Evolutionary conservation across 108 stramenopile genomes (phyloP).

Genomic region (Nitzschia palea): DNA sequence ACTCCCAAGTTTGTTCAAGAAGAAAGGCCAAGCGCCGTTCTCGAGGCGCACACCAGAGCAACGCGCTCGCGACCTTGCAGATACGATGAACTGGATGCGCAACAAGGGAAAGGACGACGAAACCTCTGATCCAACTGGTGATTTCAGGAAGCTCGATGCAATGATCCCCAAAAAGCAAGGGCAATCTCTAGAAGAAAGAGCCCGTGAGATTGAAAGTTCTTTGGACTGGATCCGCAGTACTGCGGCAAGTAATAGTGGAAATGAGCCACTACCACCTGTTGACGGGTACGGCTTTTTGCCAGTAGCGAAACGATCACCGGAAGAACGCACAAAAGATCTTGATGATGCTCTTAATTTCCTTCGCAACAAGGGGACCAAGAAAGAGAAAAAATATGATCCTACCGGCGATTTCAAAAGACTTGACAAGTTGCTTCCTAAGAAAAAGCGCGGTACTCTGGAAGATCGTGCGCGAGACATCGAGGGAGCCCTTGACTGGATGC

Average conservation of each 20-base stretch:
- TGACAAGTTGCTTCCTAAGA: slow-evolving; percentile 26
- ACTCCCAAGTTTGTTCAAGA: slow-evolving; percentile 5
- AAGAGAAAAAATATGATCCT: slow-evolving; percentile 27
- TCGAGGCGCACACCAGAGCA: slow-evolving; percentile 21
- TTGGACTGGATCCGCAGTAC: slow-evolving; percentile 28
- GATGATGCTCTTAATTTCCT: slow-evolving; percentile 20
- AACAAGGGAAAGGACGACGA: slow-evolving; percentile 21
- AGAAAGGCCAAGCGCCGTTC: slow-evolving; percentile 11
- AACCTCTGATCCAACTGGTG: slow-evolving; percentile 23
- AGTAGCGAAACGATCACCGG: slow-evolving; percentile 6
- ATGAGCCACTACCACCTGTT: background rate
- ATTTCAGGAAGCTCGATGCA: slow-evolving; percentile 25
- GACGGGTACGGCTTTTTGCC: background rate
- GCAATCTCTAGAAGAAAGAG: slow-evolving; percentile 21
- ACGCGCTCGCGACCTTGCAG: slow-evolving; percentile 11
- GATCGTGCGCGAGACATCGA: slow-evolving; percentile 32
- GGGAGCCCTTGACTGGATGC: slow-evolving; percentile 32
- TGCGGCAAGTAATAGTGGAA: background rate
- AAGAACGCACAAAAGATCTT: slow-evolving; percentile 12
- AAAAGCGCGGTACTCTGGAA: slow-evolving; percentile 20
- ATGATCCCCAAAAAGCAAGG: slow-evolving; percentile 16
- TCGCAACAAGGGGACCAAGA: slow-evolving; percentile 13
- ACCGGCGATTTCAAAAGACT: slow-evolving; percentile 27
- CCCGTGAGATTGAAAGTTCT: slow-evolving; percentile 23
- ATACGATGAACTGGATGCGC: slow-evolving; percentile 29